Percentiles rank a stretch among this genome's conserved stretches.
Conservation (phyloP, 345 rosid species). For the Physaria fendleri region DNA sequence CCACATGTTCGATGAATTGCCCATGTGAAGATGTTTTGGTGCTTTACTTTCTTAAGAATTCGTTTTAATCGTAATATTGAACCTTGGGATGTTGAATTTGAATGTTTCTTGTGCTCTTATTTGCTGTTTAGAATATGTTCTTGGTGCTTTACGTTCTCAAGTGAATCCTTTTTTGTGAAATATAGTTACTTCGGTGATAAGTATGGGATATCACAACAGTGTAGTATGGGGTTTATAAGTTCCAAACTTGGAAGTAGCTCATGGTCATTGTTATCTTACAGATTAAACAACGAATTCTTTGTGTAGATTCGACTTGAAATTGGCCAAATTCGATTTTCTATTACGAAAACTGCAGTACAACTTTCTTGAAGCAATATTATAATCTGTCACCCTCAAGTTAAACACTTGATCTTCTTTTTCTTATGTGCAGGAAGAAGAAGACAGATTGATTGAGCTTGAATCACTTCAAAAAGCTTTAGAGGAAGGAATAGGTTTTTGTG, state of each 20-base stretch:
- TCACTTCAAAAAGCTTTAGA: slow-evolving; percentile 72
- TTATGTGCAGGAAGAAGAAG: slow-evolving; percentile 54
- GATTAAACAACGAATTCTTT: slow-evolving; percentile 62
- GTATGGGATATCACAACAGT: neutral
- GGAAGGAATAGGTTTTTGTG: slow-evolving; percentile 70
- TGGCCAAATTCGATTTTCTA: slow-evolving; percentile 88
- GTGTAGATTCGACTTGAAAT: slow-evolving; percentile 61
- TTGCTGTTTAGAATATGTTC: no score
- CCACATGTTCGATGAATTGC: neutral
- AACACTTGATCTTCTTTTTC: neutral
- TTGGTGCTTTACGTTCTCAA: no score
- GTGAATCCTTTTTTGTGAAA: neutral
- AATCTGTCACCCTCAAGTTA: no score
- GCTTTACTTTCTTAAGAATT: neutral
- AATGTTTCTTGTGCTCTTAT: neutral
- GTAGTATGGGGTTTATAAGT: neutral
- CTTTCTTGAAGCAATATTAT: neutral
- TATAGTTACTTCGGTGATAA: neutral
- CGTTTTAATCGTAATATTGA: neutral
- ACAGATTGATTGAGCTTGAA: slow-evolving; percentile 81
- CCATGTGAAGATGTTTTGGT: neutral
- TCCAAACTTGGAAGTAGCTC: no score
- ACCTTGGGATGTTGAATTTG: neutral
- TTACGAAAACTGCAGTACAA: slow-evolving; percentile 66
- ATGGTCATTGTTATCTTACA: slow-evolving; percentile 28